These are phyloP conservation scores for Gossypium gossypioides DNA, from an alignment of 441 rosid species.

Conservation along the genomic window DNA sequence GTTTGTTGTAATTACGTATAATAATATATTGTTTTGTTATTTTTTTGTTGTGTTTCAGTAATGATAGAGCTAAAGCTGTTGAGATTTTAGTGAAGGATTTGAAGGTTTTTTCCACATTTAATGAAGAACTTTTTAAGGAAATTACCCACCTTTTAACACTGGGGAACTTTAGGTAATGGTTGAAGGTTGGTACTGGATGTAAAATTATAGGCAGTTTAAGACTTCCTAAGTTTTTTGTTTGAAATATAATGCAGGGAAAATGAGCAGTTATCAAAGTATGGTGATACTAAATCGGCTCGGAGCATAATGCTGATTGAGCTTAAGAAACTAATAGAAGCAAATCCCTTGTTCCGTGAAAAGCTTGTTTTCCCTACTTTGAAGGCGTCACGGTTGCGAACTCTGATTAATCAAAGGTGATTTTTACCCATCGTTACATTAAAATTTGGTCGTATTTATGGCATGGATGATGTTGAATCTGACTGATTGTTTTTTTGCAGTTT, in stretches of 20 bases:
- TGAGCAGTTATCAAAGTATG: slow-evolving; percentile 30
- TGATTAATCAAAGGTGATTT: slow-evolving; percentile 25
- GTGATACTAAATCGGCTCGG: slow-evolving; percentile 32
- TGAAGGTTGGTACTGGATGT: not conserved
- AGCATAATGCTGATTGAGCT: slow-evolving; percentile 30
- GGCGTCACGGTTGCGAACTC: slow-evolving; percentile 23
- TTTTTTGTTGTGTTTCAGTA: slow-evolving; percentile 21
- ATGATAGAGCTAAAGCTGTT: slow-evolving; percentile 51
- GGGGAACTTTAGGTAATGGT: slow-evolving; percentile 42
- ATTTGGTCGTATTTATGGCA: not conserved
- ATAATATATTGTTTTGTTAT: not conserved
- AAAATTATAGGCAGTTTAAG: not conserved
- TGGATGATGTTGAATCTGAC: not conserved
- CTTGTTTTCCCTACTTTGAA: slow-evolving; percentile 25
- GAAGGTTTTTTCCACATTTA: slow-evolving; percentile 50
- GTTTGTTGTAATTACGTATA: not conserved
- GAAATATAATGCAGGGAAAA: slow-evolving; percentile 21
- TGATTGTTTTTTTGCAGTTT: slow-evolving; percentile 21
- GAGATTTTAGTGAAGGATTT: slow-evolving; percentile 54
- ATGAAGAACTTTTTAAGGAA: slow-evolving; percentile 53
- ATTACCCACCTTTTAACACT: slow-evolving; percentile 51
- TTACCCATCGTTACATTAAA: not conserved
- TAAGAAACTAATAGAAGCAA: slow-evolving; percentile 1
- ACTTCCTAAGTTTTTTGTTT: not conserved
- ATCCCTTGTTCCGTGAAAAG: slow-evolving; percentile 35